Base-by-base conservation (phyloP, 208 protist species). In the Porcisia deanei region DNA sequence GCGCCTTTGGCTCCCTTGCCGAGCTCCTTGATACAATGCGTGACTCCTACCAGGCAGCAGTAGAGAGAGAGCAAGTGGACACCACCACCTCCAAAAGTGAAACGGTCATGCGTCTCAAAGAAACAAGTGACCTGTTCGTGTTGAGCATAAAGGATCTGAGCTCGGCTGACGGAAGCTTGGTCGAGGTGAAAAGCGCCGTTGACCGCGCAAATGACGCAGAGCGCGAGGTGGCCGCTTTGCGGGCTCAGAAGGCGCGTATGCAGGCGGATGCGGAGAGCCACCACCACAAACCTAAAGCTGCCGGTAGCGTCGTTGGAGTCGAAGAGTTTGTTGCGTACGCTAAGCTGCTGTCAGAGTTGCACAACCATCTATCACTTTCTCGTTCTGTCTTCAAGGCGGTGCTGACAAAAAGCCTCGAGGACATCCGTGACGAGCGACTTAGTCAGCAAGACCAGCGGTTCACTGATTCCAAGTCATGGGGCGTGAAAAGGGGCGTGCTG, bases 291-390 rank as follows among this genome's bases (percentile, higher is more conserved):
- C 37, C 53, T 20, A 55, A 30, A 12, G 58, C 14, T 41, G n/a
- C 39, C 43, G 1, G 39, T 2, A 25, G 22, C 45, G 71, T 71
- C n/a, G 73, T 57, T 39, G 69, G 81, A 55, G 76, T 59, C 43
- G 73, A 68, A 9, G 66, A 49, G 14, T 82, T 78, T 39, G 80
- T 76, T 2, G 70, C 58, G 41, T 87, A 88, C 69, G 69, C 72
- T n/a, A 87, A 81, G 59, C 72, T 89, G 66, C 66, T 91, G 6
- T 77, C 86, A 2, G 89, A 96, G 68, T 71, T 94, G 52, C 77
- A 84, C 60, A 84, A 82, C 18, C 87, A 88, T 54, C 72, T 94
- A 14, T 64, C 73, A 1, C 86, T 94, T 39, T 77, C 84, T 18
- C 85, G 72, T 3, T 72, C 49, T 16, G 84, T 90, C 37, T 84